Evolutionary conservation across 805 yeast genomes (phyloP), one percentile per base, ranked within the genome.

Genomic region (Lipomyces yamadae): DNA sequence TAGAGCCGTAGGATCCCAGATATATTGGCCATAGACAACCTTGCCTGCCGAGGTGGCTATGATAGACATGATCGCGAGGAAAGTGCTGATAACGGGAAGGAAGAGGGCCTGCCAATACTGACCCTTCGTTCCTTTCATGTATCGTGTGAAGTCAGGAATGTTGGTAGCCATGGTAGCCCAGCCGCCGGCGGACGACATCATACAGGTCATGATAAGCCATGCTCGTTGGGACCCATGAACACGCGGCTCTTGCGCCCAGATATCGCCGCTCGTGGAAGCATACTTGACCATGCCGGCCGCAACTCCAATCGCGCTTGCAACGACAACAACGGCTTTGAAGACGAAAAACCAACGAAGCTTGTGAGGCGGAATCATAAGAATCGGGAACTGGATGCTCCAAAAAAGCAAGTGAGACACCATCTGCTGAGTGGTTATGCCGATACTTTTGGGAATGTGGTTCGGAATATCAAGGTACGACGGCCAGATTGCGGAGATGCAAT

Each of bases 111-210:
- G 72, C 64, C 69, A 66, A 68, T 64, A 70, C 35, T 61, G 67
- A 33, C 64, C 66, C 56, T 65, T 62, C 29, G 58, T 50, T 13
- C 67, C 64, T 13, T 57, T 55, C 66, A 63, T 59, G 60, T 65
- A 69, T 13, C 72, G 72, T 8, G 72, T 68, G 64, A 70, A 70
- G 45, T 70, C 72, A 24, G 72, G 72, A 37, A 67, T 67, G 62
- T 68, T 68, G 35, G 74, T 72, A n/a, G 74, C 75, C 74, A 73
- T 71, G 54, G 75, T 73, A 15, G 75, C 74, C 74, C 74, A 73
- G n/a, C 75, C 74, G 42, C 73, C 74, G 33, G 72, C 67, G 60
- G 63, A 66, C 42, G 74, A 70, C 73, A 68, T 71, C 67, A 72
- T 67, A 58, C 71, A 61, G 32, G 67, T 55, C 60, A 72, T 39